Base-by-base conservation (phyloP, 2,329 filamentous ascomycete species). In the Talaromyces piceae region DNA sequence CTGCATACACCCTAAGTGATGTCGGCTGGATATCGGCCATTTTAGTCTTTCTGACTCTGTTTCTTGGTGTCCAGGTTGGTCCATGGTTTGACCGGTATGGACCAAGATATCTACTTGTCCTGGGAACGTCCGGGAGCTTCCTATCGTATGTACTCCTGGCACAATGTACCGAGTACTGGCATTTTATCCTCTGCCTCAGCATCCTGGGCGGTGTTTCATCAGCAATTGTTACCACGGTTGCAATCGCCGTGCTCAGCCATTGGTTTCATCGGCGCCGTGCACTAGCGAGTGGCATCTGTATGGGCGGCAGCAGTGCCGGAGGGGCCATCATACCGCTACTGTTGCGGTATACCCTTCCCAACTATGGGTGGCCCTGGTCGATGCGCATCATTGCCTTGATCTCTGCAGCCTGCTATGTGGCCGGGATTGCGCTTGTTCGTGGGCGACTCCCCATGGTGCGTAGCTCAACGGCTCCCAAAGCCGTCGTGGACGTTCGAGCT, bases 11-110 rank as follows among this genome's bases (percentile, higher is more conserved):
- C 3, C 61, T 71, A 3, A 61, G 71, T 3, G 69, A 77, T 37
- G 67, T 78, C 0, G 75, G 74, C 18, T 78, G 75, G 75, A 77
- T 77, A 48, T 69, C 71, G 1, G 72, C 74, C 1, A 55, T 76
- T 3, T 71, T 75, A 28, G 67, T 72, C 4, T 77, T 75, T 43
- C 56, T 77, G 1, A 66, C 69, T 0, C 59, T 77, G 0, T 66
- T 73, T 12, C 63, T 76, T 2, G 74, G 72, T 4, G 70, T 77
- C 4, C 74, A 75, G 57, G 67, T 75, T 6, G 75, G 76, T 0
- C 75, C 76, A 1, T 52, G 78, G 3, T 74, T 77, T 51, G 76
- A 78, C 51, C 65, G 66, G 0, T 73, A 76, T 33, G 76, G 75
- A 0, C 72, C 76, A 0, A 64, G 67, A 5, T 52, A 68, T 22